These are phyloP conservation scores for Ploettnerulaceae sp. DNA, from an alignment of 2,329 filamentous ascomycete species.

Conservation along the genomic window DNA sequence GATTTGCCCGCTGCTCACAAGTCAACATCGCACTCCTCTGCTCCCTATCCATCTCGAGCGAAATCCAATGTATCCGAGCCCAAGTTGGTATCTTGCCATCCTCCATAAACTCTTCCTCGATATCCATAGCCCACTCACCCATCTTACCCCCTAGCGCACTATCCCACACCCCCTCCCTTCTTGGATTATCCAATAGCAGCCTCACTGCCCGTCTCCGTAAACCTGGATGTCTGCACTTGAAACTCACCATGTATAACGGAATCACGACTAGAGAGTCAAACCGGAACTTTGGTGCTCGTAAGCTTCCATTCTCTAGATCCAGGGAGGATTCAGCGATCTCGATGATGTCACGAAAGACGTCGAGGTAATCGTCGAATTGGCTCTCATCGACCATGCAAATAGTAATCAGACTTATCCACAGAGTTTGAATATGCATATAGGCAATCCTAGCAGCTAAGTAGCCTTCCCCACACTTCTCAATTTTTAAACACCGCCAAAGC, in stretches of 20 bases:
- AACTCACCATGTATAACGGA: conserved; percentile 57
- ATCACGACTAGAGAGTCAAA: conserved; percentile 59
- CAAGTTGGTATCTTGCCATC: conserved; percentile 12
- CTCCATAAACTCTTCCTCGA: conserved; percentile 16
- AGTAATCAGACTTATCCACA: conserved; percentile 4
- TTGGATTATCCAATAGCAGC: conserved; percentile 52
- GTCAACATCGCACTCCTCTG: conserved; percentile 11
- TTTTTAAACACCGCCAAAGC: conserved; percentile 3
- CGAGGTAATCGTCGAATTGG: conserved; percentile 8
- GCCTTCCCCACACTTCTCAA: background rate
- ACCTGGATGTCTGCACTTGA: conserved; percentile 53
- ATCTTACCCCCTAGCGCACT: conserved; percentile 6
- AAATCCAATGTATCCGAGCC: conserved; percentile 15
- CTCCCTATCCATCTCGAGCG: conserved; percentile 7
- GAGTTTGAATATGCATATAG: conserved; percentile 52
- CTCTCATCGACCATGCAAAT: conserved; percentile 14
- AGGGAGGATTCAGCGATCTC: conserved; percentile 5
- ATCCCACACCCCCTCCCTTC: conserved; percentile 63
- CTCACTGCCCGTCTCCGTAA: conserved; percentile 57
- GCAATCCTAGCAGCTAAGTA: conserved; percentile 8
- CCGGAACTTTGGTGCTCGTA: conserved; percentile 41
- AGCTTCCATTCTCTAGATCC: background rate
- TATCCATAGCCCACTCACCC: conserved; percentile 14
- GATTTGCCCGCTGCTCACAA: conserved; percentile 14
- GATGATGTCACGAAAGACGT: conserved; percentile 4